Base-by-base conservation (phyloP, 805 yeast genomes). In the Wickerhamiella vanderwaltii region DNA sequence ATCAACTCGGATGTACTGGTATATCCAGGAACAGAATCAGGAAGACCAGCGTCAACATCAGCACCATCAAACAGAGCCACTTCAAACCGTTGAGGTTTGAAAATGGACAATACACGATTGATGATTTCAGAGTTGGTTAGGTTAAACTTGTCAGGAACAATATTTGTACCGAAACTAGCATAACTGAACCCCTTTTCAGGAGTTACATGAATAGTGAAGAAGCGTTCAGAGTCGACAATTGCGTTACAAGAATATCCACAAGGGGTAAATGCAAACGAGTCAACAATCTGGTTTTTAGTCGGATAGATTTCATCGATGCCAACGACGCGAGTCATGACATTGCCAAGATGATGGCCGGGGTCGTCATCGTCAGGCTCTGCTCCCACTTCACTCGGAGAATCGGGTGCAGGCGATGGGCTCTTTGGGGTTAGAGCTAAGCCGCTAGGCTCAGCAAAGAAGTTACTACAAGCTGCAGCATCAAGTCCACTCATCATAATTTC, bases 231-330 rank as follows among this genome's bases (percentile, higher is more conserved):
- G 34, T 73, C 66, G 34, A 80, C 59, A 29, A 87, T 66, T 15
- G 93, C 78, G 60, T 88, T 88, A 34, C 95, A 83, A 2, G 95
- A 84, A 56, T 76, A 88, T 6, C 98, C 98, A 59, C 97, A 88
- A 1, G 98, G 98, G 3, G 81, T 66, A 59, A 88, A 88, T 22
- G 91, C 78, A 62, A 85, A 88, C 6, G 95, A 82, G 63, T 88
- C 97, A 45, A 78, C 73, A 19, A 62, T 59, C 42, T 57, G 62
- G 26, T 48, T 43, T 20, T 39, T 45, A 22, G 54, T 53, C 13
- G 64, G 59, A 53, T 72, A 82, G 18, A 88, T 57, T 33, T 68
- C 59, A 60, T 81, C 80, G 48, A 88, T 68, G 3, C 75, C 72
- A 5, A 86, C 68, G 31, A 61, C 55, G 33, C 63, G 59, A 63